Percentiles rank a stretch among this genome's conserved stretches.
Evolutionary conservation across 2,329 filamentous ascomycete genomes (phyloP).

Genomic region (Cladosporium sp.): DNA sequence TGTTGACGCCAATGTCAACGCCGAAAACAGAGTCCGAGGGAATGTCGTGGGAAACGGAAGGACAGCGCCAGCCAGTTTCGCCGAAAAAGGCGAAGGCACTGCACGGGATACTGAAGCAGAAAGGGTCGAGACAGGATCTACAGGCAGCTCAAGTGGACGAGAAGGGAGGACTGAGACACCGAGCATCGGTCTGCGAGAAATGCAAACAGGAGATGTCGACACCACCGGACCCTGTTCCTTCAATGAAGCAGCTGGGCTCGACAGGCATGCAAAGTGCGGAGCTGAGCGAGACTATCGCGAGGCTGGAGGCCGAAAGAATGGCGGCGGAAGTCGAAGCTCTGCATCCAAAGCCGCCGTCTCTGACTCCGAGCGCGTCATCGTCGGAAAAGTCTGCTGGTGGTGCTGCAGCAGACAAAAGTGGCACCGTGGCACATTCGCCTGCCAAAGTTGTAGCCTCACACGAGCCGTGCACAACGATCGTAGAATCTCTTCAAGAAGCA

Average conservation of each 20-base stretch:
- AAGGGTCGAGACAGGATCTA: not conserved
- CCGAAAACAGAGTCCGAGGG: not conserved
- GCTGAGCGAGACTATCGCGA: not conserved
- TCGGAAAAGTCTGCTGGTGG: constrained; percentile 1
- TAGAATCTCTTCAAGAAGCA: no score
- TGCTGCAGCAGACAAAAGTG: not conserved
- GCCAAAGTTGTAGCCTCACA: no score
- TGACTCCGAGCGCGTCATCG: not conserved
- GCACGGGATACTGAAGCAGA: not conserved
- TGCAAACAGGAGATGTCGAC: not conserved
- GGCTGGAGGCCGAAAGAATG: not conserved
- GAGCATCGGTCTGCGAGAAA: not conserved
- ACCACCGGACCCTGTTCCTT: not conserved
- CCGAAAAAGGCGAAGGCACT: not conserved
- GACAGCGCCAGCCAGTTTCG: not conserved
- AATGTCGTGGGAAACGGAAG: constrained; percentile 1
- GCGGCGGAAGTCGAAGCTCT: not conserved
- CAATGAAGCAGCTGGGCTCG: not conserved
- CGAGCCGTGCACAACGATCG: no score
- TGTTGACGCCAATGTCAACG: constrained; percentile 2
- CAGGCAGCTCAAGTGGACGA: not conserved
- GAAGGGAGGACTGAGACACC: not conserved
- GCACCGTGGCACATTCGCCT: no score
- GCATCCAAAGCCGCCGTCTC: not conserved
- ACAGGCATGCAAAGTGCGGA: not conserved